phyloP scores from a whole-genome alignment of 345 rosid genomes.

The Acer saccharum region DNA sequence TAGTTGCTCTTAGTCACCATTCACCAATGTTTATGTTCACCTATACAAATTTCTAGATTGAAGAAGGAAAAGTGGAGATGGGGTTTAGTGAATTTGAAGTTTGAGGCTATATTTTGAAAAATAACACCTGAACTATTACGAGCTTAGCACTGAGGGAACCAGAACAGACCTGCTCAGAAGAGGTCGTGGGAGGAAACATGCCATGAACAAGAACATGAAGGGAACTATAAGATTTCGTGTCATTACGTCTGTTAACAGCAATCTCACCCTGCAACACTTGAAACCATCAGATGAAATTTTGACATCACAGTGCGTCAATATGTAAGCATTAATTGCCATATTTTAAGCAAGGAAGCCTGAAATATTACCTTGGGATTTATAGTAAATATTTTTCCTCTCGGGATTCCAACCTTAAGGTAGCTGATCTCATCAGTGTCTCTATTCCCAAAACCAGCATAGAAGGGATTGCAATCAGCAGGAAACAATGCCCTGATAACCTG shows the following conservation, averaged over 20 bases:
- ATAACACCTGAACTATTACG: not conserved
- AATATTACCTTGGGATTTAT: conserved; percentile 88
- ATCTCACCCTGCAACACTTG: conserved; percentile 79
- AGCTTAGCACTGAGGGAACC: conserved; percentile 7
- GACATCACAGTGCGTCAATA: not conserved
- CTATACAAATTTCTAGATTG: not conserved
- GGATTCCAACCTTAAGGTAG: conserved; percentile 96
- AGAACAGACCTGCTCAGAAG: conserved; percentile 67
- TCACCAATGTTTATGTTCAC: conserved; percentile 1
- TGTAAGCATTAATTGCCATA: conserved; percentile 1
- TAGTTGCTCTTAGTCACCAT: not conserved
- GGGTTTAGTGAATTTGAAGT: not conserved
- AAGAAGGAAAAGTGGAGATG: conserved; percentile 4
- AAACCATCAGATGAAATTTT: conserved; percentile 21
- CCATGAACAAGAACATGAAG: conserved; percentile 82
- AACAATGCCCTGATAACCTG: conserved; percentile 90
- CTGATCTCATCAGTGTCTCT: conserved; percentile 97
- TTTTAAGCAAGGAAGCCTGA: conserved; percentile 6
- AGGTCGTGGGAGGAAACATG: conserved; percentile 74
- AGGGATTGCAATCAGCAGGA: conserved; percentile 88
- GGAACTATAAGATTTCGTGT: conserved; percentile 79
- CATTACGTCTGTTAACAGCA: conserved; percentile 75
- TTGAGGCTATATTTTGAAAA: not conserved
- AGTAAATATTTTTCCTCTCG: conserved; percentile 88
- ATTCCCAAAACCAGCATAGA: conserved; percentile 99